phyloP scores from a whole-genome alignment of 108 stramenopile species.

The Aurantiochytrium sp. region DNA sequence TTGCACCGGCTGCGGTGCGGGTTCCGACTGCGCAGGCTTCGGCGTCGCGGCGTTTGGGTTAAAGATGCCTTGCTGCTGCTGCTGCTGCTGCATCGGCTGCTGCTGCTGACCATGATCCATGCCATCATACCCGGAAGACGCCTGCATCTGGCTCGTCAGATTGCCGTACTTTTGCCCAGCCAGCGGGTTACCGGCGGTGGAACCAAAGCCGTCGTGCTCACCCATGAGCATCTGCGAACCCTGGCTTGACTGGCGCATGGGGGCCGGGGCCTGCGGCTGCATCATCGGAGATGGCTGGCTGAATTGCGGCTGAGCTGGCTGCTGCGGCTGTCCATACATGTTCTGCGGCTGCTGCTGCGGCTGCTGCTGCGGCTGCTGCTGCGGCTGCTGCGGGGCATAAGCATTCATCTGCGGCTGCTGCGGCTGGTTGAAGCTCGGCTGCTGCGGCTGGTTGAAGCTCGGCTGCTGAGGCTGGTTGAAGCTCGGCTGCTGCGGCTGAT shows the following conservation, averaged over 20 bases:
- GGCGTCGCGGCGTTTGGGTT: neutral
- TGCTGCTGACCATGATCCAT: neutral
- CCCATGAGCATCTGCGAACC: neutral
- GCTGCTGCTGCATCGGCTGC: neutral
- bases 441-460: constrained; percentile 40
- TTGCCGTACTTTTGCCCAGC: constrained; percentile 30
- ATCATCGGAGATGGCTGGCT: neutral
- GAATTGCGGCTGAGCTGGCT: neutral
- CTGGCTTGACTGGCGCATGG: neutral
- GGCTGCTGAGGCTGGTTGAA: constrained; percentile 43
- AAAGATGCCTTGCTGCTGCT: constrained; percentile 25
- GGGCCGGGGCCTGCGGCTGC: neutral
- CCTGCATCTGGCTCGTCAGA: neutral
- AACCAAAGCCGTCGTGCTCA: constrained; percentile 15
- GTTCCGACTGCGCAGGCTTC: neutral
- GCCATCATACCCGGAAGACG: neutral
- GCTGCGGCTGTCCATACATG: neutral
- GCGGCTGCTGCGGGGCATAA: no score
- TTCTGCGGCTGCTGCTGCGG: constrained; percentile 30
- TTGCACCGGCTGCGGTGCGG: neutral
- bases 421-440: constrained; percentile 38
- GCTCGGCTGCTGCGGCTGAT: constrained; percentile 46
- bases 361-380: constrained; percentile 2
- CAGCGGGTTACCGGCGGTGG: neutral
- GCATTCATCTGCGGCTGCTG: constrained; percentile 54